phyloP scores from a whole-genome alignment of 2,329 filamentous ascomycete species.

The Fusarium sp. region DNA sequence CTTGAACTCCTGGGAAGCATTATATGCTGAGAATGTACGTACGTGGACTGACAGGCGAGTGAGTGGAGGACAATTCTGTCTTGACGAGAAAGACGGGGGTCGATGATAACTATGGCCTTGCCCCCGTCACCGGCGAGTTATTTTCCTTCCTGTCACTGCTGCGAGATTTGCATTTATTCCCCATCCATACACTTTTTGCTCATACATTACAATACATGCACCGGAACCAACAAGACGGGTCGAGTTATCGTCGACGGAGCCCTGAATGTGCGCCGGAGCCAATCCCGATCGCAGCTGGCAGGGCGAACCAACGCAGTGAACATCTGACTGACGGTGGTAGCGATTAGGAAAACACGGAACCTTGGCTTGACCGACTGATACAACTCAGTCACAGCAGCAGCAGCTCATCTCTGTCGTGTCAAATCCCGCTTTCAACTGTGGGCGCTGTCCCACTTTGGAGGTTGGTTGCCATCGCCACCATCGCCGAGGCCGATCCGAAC shows the following conservation, averaged over 20 bases:
- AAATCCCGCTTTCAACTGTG: slow-evolving; percentile 6
- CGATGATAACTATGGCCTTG: slow-evolving; percentile 27
- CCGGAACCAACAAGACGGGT: slow-evolving; percentile 4
- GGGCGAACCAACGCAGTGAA: slow-evolving; percentile 13
- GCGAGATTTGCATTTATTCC: slow-evolving; percentile 2
- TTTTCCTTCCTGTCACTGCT: slow-evolving; percentile 6
- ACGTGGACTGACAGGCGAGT: slow-evolving; percentile 33
- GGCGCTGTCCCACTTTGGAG: slow-evolving; percentile 22
- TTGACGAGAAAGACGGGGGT: slow-evolving; percentile 21
- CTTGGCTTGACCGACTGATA: slow-evolving; percentile 22
- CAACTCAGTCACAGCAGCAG: neutral
- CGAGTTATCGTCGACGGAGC: neutral
- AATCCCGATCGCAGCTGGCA: slow-evolving; percentile 9
- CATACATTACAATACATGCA: slow-evolving; percentile 2
- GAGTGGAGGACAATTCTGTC: slow-evolving; percentile 12
- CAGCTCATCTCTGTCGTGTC: neutral
- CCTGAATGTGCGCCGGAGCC: neutral
- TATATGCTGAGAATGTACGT: slow-evolving; percentile 39
- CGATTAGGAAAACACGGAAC: slow-evolving; percentile 21
- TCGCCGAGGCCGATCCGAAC: slow-evolving; percentile 16
- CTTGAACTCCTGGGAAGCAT: slow-evolving; percentile 32
- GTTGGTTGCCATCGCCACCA: slow-evolving; percentile 7
- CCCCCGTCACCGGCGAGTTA: slow-evolving; percentile 10
- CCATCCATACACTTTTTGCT: neutral
- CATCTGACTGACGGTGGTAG: slow-evolving; percentile 33